Percentiles rank a stretch among this genome's conserved stretches.
phyloP scores from a whole-genome alignment of 306 rosid species.

The Trichosanthes cucumerina region DNA sequence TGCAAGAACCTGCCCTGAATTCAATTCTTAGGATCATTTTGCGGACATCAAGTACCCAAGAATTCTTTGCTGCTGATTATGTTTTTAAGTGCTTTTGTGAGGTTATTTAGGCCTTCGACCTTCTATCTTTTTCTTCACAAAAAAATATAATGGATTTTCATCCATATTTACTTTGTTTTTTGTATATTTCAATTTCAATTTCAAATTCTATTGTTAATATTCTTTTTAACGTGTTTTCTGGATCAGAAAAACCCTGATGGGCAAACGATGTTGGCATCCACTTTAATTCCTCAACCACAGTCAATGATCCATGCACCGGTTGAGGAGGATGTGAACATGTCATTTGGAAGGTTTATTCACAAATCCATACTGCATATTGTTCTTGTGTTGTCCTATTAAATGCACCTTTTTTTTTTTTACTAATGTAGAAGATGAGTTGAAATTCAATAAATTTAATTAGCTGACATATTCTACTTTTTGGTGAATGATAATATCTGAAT shows the following conservation, averaged over 20 bases:
- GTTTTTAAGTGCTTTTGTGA: constrained; percentile 83
- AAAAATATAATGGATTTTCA: background rate
- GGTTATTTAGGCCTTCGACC: constrained; percentile 36
- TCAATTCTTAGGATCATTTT: constrained; percentile 71
- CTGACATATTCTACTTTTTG: constrained; percentile 1
- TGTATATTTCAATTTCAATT: constrained; percentile 10
- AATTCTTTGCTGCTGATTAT: constrained; percentile 80
- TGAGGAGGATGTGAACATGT: constrained; percentile 86
- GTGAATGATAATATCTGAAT: constrained; percentile 13
- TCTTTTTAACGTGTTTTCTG: constrained; percentile 11
- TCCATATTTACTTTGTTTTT: constrained; percentile 5
- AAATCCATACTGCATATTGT: constrained; percentile 12
- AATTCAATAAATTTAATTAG: background rate
- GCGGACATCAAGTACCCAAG: constrained; percentile 78
- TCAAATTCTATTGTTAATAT: constrained; percentile 1
- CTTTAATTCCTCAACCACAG: constrained; percentile 83
- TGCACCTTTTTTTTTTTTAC: background rate
- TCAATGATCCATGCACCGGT: constrained; percentile 50
- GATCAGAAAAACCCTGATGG: constrained; percentile 76
- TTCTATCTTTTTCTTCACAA: background rate
- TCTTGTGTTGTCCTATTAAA: background rate
- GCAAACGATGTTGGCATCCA: constrained; percentile 81
- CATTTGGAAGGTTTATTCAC: constrained; percentile 84
- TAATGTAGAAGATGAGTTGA: background rate
- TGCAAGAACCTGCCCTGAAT: constrained; percentile 80